Evolutionary conservation across 2,329 filamentous ascomycete species (phyloP).

Genomic region (Tolypocladium capitatum): DNA sequence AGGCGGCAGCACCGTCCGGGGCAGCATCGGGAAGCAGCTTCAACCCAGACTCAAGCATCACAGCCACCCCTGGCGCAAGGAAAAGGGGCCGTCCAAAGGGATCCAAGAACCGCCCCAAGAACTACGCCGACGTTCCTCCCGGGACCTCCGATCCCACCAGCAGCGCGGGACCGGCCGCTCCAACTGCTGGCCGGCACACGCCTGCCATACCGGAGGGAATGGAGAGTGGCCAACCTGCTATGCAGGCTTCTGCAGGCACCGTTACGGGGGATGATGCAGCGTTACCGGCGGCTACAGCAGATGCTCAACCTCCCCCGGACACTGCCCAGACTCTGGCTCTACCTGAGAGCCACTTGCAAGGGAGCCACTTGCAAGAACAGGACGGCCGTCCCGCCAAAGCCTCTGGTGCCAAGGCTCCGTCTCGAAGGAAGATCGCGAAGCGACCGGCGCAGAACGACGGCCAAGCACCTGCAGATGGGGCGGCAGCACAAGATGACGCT

Average conservation of each 20-base stretch:
- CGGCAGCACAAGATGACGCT: background rate
- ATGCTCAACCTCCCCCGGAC: background rate
- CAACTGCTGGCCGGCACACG: background rate
- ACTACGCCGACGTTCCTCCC: slow-evolving; percentile 5
- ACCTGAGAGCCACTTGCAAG: background rate
- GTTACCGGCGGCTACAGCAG: background rate
- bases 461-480: background rate
- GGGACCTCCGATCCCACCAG: background rate
- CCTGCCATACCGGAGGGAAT: background rate
- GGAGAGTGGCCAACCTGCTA: background rate
- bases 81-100: slow-evolving; percentile 31
- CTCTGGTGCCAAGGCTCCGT: background rate
- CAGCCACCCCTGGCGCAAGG: slow-evolving; percentile 12
- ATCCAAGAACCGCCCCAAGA: slow-evolving; percentile 28
- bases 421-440: background rate
- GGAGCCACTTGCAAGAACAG: too few species aligned
- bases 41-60: slow-evolving; percentile 6
- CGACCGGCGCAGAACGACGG: slow-evolving; percentile 1
- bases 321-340: background rate
- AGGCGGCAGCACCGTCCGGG: background rate
- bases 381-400: background rate
- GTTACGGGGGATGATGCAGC: background rate
- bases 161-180: background rate
- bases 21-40: background rate
- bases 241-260: background rate